Evolutionary conservation across 163 green algal genomes (phyloP).

Genomic region (Chloroidium sp.): DNA sequence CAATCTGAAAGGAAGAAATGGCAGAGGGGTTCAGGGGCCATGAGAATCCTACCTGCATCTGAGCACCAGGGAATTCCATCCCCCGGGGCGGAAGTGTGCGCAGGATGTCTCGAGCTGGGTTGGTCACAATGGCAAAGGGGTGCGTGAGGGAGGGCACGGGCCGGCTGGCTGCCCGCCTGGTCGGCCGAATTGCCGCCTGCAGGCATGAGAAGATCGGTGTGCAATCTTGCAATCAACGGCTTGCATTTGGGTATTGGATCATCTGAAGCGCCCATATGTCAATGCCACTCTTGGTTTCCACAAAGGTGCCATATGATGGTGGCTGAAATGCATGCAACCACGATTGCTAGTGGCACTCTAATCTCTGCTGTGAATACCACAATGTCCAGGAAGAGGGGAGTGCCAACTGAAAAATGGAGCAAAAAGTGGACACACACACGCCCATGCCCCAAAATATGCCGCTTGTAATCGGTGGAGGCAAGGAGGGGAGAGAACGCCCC

Average conservation of each 20-base stretch:
- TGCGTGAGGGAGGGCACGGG: neutral
- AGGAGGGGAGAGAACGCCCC: too few relatives aligned
- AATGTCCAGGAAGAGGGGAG: too few relatives aligned
- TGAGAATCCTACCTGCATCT: too few relatives aligned
- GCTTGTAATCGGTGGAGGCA: neutral
- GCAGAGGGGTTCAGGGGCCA: neutral
- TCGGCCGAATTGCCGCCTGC: neutral
- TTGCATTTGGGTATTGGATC: neutral
- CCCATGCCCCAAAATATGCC: too few relatives aligned
- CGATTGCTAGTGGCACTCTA: too few relatives aligned
- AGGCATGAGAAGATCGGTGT: neutral
- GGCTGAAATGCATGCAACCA: too few relatives aligned
- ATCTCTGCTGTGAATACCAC: too few relatives aligned
- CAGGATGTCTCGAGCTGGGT: neutral
- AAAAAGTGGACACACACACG: too few relatives aligned
- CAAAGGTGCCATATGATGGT: too few relatives aligned
- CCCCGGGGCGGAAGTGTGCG: neutral
- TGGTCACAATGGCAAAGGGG: neutral
- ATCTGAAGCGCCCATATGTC: neutral
- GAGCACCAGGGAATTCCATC: neutral
- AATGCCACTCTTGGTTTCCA: too few relatives aligned
- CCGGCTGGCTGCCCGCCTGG: neutral
- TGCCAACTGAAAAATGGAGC: too few relatives aligned
- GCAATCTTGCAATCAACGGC: neutral
- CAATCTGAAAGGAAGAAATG: neutral